These are phyloP conservation scores for Atractiella rhizophila DNA, from an alignment of 768 basidiomycete species.

Conservation along the genomic window DNA sequence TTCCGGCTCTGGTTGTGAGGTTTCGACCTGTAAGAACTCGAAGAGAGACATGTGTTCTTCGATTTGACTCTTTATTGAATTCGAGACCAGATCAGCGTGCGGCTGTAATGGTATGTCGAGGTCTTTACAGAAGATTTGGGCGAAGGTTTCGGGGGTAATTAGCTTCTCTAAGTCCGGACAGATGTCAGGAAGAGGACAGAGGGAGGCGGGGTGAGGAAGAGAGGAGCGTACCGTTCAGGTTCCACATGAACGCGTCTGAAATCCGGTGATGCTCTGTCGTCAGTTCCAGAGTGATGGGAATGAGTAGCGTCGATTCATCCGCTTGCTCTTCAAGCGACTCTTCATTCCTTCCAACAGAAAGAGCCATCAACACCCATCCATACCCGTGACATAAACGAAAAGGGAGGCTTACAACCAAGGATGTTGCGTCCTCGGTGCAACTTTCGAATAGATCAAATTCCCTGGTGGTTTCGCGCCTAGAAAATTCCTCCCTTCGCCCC, in stretches of 20 bases:
- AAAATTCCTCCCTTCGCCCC: too few species aligned
- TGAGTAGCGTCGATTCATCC: constrained; percentile 31
- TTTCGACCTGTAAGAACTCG: too few species aligned
- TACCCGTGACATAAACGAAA: constrained; percentile 3
- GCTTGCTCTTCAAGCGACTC: constrained; percentile 44
- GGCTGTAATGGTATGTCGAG: constrained; percentile 42
- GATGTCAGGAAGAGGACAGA: background rate
- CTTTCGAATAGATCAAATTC: constrained; percentile 41
- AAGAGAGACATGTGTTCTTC: constrained; percentile 70
- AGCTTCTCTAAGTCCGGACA: constrained; percentile 29
- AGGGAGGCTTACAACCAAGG: constrained; percentile 40
- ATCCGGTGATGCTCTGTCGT: constrained; percentile 76
- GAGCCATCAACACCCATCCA: background rate
- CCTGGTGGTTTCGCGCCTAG: constrained; percentile 62
- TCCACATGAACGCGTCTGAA: constrained; percentile 91
- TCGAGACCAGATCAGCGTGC: constrained; percentile 54
- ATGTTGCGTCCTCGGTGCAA: constrained; percentile 37
- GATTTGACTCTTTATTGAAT: constrained; percentile 67
- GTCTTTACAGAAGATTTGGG: constrained; percentile 63
- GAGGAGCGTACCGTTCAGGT: constrained; percentile 36
- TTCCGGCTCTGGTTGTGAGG: too few species aligned
- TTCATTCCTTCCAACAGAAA: constrained; percentile 25
- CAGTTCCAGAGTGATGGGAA: constrained; percentile 86
- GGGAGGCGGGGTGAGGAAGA: background rate
- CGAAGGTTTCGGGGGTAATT: constrained; percentile 63